phyloP scores from a whole-genome alignment of 2,329 filamentous ascomycete genomes.

The Botryotinia calthae region DNA sequence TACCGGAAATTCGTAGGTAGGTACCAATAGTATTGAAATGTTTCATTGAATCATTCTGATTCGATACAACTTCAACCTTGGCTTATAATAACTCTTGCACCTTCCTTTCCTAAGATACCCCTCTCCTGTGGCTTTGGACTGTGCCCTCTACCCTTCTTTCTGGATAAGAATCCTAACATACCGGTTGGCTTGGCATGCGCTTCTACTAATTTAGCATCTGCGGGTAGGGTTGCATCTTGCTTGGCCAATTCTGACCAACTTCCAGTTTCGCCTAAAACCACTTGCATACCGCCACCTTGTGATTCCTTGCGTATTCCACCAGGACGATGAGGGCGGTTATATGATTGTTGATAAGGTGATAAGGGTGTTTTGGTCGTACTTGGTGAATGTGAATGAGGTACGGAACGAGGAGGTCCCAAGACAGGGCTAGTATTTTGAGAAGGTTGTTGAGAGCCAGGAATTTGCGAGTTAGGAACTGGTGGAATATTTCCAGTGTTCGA shows the following conservation, averaged over 20 bases:
- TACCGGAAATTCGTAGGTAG: not conserved
- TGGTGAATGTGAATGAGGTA: conserved; percentile 12
- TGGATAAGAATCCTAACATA: conserved; percentile 84
- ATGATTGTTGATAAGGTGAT: conserved; percentile 36
- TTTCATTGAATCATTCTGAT: conserved; percentile 5
- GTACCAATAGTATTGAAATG: not conserved
- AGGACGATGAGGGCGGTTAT: conserved; percentile 30
- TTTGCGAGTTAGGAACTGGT: conserved; percentile 29
- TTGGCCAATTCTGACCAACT: conserved; percentile 91
- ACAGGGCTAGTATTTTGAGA: conserved; percentile 16
- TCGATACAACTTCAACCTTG: conserved; percentile 19
- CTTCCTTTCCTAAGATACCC: conserved; percentile 92
- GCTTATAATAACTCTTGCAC: conserved; percentile 77
- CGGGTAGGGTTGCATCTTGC: conserved; percentile 71
- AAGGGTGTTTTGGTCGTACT: conserved; percentile 26
- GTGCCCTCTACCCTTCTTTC: conserved; percentile 85
- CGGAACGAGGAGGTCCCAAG: conserved; percentile 17
- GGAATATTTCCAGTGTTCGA: conserved; percentile 29
- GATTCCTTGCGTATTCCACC: conserved; percentile 35
- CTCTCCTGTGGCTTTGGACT: conserved; percentile 94
- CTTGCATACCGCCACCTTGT: conserved; percentile 71
- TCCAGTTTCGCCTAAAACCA: conserved; percentile 83
- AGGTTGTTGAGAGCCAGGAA: conserved; percentile 28
- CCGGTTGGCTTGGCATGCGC: conserved; percentile 62
- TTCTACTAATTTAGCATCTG: conserved; percentile 58